phyloP scores from a whole-genome alignment of 2,329 filamentous ascomycete species.

The Zymoseptoria brevis region DNA sequence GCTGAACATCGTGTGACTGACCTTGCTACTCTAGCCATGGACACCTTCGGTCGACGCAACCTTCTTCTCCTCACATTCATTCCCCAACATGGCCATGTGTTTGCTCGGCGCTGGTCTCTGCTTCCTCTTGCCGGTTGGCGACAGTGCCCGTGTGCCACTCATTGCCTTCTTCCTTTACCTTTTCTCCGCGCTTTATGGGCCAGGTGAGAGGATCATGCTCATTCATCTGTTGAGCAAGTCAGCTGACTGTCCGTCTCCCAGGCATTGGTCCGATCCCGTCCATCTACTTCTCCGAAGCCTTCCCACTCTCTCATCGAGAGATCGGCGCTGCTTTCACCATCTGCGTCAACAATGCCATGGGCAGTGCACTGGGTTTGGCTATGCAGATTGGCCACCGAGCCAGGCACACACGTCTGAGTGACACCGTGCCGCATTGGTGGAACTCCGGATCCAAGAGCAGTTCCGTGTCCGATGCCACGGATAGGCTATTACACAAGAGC shows the following conservation, averaged over 20 bases:
- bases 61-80: conserved; percentile 44
- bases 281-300: conserved; percentile 29
- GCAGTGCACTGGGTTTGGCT: conserved; percentile 41
- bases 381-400: background rate
- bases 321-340: conserved; percentile 24
- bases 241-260: conserved; percentile 5
- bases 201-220: conserved; percentile 17
- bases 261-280: conserved; percentile 26
- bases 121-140: conserved; percentile 41
- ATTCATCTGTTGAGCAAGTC: background rate
- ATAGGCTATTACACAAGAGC: background rate
- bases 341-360: conserved; percentile 36
- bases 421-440: background rate
- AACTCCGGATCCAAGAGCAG: background rate
- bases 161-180: conserved; percentile 28
- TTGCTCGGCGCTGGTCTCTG: conserved; percentile 44
- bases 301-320: conserved; percentile 27
- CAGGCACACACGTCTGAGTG: background rate
- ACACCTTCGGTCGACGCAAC: conserved; percentile 45
- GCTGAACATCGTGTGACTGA: background rate
- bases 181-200: conserved; percentile 21
- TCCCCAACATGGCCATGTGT: conserved; percentile 44
- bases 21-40: conserved; percentile 25
- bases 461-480: background rate
- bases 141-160: conserved; percentile 26